A percentile compares a stretch with the other conserved stretches of the same genome.
Conservation (phyloP, 106 monocot genomes). For the Dioscorea dumetorum region DNA sequence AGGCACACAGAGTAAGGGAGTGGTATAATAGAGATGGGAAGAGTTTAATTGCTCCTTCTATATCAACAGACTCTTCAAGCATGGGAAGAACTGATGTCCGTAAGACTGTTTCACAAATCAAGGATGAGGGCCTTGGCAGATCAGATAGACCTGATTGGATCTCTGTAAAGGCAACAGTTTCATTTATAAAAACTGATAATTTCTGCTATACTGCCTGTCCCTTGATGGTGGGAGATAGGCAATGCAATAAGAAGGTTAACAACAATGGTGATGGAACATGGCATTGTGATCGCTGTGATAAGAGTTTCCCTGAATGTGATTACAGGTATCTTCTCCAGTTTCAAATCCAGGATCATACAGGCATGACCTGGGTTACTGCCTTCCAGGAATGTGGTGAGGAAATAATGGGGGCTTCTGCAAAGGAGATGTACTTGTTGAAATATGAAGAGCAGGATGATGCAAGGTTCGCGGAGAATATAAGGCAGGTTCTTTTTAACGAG, state of each 20-base stretch:
- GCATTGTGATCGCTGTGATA: conserved; percentile 82
- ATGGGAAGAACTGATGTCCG: conserved; percentile 48
- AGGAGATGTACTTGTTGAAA: conserved; percentile 59
- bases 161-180: conserved; percentile 51
- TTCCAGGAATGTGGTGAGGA: conserved; percentile 83
- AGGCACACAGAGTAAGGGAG: conserved; percentile 43
- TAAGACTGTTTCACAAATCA: conserved; percentile 69
- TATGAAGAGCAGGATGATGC: conserved; percentile 72
- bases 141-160: conserved; percentile 83
- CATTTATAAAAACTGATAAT: conserved; percentile 59
- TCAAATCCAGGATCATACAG: conserved; percentile 89
- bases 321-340: conserved; percentile 71
- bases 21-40: conserved; percentile 72
- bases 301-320: conserved; percentile 65
- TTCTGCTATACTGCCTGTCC: conserved; percentile 89
- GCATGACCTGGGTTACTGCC: conserved; percentile 68
- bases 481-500: conserved; percentile 41
- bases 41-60: conserved; percentile 33
- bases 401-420: conserved; percentile 61
- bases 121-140: conserved; percentile 78
- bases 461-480: conserved; percentile 55
- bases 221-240: conserved; percentile 43
- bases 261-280: conserved; percentile 92
- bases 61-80: conserved; percentile 41
- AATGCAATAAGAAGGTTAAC: conserved; percentile 81